These are phyloP conservation scores for Leptomonas pyrrhocoris DNA, from an alignment of 208 protist genomes.

Conservation along the genomic window DNA sequence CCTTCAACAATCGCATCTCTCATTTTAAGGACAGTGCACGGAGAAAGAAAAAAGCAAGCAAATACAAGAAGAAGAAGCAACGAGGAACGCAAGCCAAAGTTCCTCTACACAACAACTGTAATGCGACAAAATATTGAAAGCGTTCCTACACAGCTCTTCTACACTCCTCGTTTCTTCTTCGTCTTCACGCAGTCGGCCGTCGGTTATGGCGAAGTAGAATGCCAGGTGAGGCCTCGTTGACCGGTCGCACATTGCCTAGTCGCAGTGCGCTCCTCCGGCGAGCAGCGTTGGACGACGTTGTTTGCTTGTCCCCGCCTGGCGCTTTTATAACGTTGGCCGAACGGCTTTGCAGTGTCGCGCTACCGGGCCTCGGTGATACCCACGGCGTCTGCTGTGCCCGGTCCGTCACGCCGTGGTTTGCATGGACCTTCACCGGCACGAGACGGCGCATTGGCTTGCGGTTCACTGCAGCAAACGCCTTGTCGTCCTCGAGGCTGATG, in stretches of 20 bases:
- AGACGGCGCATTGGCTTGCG: constrained; percentile 12
- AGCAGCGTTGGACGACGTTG: background rate
- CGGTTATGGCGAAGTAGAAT: constrained; percentile 25
- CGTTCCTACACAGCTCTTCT: background rate
- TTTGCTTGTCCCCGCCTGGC: background rate
- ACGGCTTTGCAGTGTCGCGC: background rate
- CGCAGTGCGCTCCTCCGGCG: constrained; percentile 16
- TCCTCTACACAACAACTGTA: no score
- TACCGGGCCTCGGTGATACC: background rate
- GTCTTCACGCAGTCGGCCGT: background rate
- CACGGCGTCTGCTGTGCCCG: background rate
- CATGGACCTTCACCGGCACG: constrained; percentile 12
- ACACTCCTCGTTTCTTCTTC: background rate
- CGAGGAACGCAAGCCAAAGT: no score
- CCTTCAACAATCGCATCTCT: no score
- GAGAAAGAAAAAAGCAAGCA: background rate
- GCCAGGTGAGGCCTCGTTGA: constrained; percentile 45
- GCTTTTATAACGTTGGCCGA: background rate
- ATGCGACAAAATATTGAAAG: no score
- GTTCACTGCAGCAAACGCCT: constrained; percentile 11
- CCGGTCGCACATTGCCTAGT: constrained; percentile 32
- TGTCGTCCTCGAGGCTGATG: background rate
- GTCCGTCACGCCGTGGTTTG: background rate
- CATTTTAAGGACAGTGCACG: background rate
- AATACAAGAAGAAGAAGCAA: background rate